These are phyloP conservation scores for Malassezia slooffiae DNA, from an alignment of 1,284 basidiomycete species.

Conservation along the genomic window DNA sequence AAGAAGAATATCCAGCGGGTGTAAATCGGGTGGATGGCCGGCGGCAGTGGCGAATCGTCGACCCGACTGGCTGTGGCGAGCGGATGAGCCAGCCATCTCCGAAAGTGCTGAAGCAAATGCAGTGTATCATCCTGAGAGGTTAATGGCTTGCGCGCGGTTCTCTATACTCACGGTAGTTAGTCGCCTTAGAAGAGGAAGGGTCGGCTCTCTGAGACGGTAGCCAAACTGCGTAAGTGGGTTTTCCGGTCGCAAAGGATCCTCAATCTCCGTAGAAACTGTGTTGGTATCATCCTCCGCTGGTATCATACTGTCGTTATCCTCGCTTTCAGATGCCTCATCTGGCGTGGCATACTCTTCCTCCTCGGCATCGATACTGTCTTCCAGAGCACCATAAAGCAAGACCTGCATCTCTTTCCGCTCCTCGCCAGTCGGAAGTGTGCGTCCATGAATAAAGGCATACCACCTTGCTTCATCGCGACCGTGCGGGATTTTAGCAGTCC, in stretches of 20 bases:
- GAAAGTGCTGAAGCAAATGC: neutral
- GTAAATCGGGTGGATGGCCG: constrained; percentile 57
- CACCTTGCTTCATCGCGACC: constrained; percentile 5
- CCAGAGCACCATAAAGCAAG: too few relatives aligned
- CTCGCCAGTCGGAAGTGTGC: neutral
- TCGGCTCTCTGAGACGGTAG: constrained; percentile 2
- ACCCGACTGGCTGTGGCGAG: neutral
- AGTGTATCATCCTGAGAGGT: neutral
- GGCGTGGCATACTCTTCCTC: neutral
- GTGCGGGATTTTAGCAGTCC: too few relatives aligned
- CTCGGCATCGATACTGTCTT: neutral
- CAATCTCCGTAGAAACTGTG: too few relatives aligned
- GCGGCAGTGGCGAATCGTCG: constrained; percentile 9
- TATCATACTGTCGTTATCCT: too few relatives aligned
- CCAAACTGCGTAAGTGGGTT: neutral
- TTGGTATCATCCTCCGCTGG: too few relatives aligned
- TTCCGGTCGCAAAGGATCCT: too few relatives aligned
- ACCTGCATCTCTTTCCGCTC: constrained; percentile 10
- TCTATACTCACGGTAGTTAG: constrained; percentile 3
- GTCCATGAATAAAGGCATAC: constrained; percentile 9
- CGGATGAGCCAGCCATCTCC: constrained; percentile 13
- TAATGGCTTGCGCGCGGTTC: too few relatives aligned
- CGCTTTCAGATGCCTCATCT: neutral
- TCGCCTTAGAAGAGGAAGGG: neutral
- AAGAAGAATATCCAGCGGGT: constrained; percentile 74